A percentile compares a stretch with the other conserved stretches of the same genome.
These are phyloP conservation scores for Aspergillus candidus DNA, from an alignment of 2,329 filamentous ascomycete species.

Conservation along the genomic window DNA sequence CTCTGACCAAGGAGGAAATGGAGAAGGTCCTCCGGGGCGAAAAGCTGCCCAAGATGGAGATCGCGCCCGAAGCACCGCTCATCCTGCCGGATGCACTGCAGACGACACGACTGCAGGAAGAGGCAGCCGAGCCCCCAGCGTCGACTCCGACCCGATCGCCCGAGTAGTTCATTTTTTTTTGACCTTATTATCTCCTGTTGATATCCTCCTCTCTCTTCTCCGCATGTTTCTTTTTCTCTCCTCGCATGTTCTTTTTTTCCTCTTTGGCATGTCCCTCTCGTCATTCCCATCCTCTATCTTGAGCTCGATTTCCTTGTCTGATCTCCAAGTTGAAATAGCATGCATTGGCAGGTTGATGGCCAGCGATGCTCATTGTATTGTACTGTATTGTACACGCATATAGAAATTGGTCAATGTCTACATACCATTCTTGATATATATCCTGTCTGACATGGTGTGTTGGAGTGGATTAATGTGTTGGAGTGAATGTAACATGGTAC, in stretches of 20 bases:
- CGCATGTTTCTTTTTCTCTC: background rate
- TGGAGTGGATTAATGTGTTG: too few relatives aligned
- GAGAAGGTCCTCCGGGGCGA: conserved; percentile 84
- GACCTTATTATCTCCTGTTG: background rate
- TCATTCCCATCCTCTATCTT: too few relatives aligned
- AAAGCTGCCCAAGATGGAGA: conserved; percentile 64
- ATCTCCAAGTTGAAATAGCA: background rate
- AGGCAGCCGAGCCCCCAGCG: conserved; percentile 16
- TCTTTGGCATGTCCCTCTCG: background rate
- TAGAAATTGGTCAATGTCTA: conserved; percentile 1
- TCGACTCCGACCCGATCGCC: conserved; percentile 3
- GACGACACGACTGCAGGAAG: conserved; percentile 23
- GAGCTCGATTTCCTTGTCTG: too few relatives aligned
- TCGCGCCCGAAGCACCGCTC: conserved; percentile 49
- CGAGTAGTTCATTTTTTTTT: background rate
- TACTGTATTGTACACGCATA: conserved; percentile 16
- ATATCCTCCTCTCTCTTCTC: background rate
- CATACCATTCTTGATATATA: background rate
- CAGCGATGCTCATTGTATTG: conserved; percentile 3
- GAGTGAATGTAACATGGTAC: too few relatives aligned
- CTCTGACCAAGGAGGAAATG: conserved; percentile 80
- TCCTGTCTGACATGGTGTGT: background rate
- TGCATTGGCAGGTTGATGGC: conserved; percentile 2
- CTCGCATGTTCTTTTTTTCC: background rate
- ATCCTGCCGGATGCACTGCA: conserved; percentile 56